Evolutionary conservation across 2,329 filamentous ascomycete species (phyloP).

Genomic region (Fusarium denticulatum): DNA sequence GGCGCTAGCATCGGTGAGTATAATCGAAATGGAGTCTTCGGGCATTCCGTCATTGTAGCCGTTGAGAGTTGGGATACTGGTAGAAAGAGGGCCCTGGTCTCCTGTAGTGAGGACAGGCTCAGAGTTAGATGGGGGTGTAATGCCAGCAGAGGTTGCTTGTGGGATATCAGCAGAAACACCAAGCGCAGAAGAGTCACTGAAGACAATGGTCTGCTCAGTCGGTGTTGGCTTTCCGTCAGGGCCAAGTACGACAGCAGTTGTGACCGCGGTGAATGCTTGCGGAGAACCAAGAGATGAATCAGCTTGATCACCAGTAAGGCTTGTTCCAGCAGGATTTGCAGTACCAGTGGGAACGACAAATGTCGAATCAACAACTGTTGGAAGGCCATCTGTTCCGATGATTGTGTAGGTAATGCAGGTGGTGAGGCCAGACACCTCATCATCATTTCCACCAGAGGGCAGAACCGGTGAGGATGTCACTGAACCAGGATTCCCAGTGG

Average conservation of each 20-base stretch:
- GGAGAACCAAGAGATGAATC: slow-evolving; percentile 22
- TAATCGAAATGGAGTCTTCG: slow-evolving; percentile 29
- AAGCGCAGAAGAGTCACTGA: slow-evolving; percentile 38
- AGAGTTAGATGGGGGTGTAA: slow-evolving; percentile 22
- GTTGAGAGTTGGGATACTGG: slow-evolving; percentile 38
- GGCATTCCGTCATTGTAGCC: slow-evolving; percentile 38
- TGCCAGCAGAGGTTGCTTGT: slow-evolving; percentile 27
- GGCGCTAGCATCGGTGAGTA: slow-evolving; percentile 28
- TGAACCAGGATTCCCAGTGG: slow-evolving; percentile 39
- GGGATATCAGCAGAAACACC: slow-evolving; percentile 27
- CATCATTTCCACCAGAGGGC: slow-evolving; percentile 4
- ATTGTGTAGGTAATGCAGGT: slow-evolving; percentile 47
- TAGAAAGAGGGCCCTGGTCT: slow-evolving; percentile 4
- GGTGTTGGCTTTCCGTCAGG: slow-evolving; percentile 47
- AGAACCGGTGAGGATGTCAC: slow-evolving; percentile 20
- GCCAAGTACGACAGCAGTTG: slow-evolving; percentile 47
- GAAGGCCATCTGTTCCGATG: slow-evolving; percentile 43
- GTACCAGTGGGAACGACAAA: slow-evolving; percentile 40
- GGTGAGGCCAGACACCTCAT: slow-evolving; percentile 20
- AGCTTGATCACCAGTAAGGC: slow-evolving; percentile 11
- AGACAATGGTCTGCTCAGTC: slow-evolving; percentile 47
- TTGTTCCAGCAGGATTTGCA: slow-evolving; percentile 32
- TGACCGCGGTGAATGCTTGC: slow-evolving; percentile 40
- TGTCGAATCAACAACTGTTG: slow-evolving; percentile 47
- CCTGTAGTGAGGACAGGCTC: slow-evolving; percentile 24